phyloP scores from a whole-genome alignment of 2,329 filamentous ascomycete species.

The Corinectria fuckeliana region DNA sequence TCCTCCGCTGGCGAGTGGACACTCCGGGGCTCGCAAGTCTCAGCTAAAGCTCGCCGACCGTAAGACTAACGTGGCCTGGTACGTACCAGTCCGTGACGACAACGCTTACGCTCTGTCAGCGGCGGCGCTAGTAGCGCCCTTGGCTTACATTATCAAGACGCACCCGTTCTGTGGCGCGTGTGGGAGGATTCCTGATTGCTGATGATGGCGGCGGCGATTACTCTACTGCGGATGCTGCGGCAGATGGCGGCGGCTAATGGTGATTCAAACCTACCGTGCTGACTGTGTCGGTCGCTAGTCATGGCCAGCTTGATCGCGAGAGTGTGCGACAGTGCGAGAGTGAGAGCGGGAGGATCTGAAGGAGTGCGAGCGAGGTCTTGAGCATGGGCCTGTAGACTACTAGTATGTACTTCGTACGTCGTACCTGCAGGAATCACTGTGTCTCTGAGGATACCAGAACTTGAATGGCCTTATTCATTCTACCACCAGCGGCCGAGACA shows the following conservation, averaged over 20 bases:
- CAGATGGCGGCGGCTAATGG: conserved; percentile 6
- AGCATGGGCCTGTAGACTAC: conserved; percentile 13
- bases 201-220: not conserved
- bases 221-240: conserved; percentile 7
- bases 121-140: conserved; percentile 13
- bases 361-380: conserved; percentile 1
- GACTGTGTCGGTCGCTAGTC: conserved; percentile 3
- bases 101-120: conserved; percentile 22
- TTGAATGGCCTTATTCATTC: conserved; percentile 3
- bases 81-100: conserved; percentile 22
- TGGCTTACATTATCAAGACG: conserved; percentile 26
- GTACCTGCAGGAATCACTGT: conserved; percentile 9
- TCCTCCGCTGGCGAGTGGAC: conserved; percentile 3
- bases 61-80: conserved; percentile 25
- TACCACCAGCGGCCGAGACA: conserved; percentile 10
- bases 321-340: not conserved
- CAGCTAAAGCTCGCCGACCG: conserved; percentile 22
- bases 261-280: not conserved
- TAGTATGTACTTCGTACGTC: conserved; percentile 7
- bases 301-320: not conserved
- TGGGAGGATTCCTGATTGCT: not conserved
- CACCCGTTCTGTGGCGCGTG: not conserved
- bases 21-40: conserved; percentile 17
- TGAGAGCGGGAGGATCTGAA: not conserved
- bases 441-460: conserved; percentile 5